Base-by-base conservation (phyloP, 257 asterid species). In the Phtheirospermum japonicum region DNA sequence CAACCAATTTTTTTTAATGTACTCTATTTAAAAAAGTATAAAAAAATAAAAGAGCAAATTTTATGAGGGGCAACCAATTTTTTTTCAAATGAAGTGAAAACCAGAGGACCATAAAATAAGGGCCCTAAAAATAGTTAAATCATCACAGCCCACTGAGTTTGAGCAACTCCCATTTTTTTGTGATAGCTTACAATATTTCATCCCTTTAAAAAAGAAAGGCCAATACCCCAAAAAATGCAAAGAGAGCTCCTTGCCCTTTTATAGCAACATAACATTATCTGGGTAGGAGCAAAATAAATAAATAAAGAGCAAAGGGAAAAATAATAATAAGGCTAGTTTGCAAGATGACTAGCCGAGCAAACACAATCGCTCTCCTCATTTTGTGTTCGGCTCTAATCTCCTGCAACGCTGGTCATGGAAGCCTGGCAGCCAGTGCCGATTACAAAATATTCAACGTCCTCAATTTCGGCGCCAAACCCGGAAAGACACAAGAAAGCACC, bases 401-500 rank as follows among this genome's bases (percentile, higher is more conserved):
- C 68, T 71, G 76, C 78, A 59, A 72, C 37, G 74, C 49, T 10
- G 62, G 46, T 57, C 62, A 57, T 57, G n/a, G n/a, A n/a, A 49
- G 13, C 66, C 67, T 46, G 69, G 66, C 49, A 37, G 7, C 28
- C 54, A 9, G 28, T 23, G 28, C 4, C 57, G 64, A 26, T 16
- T 62, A 19, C 18, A 73, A 60, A 17, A 32, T 73, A 4, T 84
- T 84, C 55, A 81, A 79, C 45, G 85, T 84, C 0, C 2, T 81
- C 65, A 23, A 45, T 53, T 84, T 50, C 42, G 88, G 84, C 16
- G 88, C 91, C 46, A 79, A 79, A 53, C 84, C 91, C 9, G 77
- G 77, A 48, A 57, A 31, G 3, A 12, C 17, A 1, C 46, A 50
- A 37, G 76, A 74, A 23, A 78, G 75, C 69, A 76, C 79, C 4